Evolutionary conservation across 805 yeast species (phyloP).

Genomic region (Maudiozyma serrabonitensis): DNA sequence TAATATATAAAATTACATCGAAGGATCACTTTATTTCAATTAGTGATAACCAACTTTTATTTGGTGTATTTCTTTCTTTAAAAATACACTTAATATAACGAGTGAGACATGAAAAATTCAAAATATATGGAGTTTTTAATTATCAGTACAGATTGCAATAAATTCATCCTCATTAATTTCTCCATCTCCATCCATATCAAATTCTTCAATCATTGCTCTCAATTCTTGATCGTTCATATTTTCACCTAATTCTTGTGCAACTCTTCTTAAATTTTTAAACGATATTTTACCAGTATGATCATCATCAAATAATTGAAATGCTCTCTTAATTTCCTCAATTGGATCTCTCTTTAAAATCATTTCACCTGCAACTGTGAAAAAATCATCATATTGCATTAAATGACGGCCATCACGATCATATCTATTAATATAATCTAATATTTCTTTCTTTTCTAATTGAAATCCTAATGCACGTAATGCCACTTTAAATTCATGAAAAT

Average conservation of each 20-base stretch:
- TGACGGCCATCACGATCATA: conserved; percentile 65
- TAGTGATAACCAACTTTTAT: background rate
- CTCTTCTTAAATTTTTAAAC: conserved; percentile 72
- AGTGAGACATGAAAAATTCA: background rate
- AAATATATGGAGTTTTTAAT: conserved; percentile 17
- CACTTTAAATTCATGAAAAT: conserved; percentile 87
- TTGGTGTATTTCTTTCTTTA: no score
- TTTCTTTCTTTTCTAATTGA: conserved; percentile 66
- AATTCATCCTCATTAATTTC: conserved; percentile 88
- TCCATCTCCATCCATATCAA: conserved; percentile 93
- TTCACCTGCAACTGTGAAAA: conserved; percentile 62
- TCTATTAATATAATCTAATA: conserved; percentile 65
- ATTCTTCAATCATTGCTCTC: conserved; percentile 94
- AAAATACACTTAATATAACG: no score
- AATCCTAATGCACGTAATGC: conserved; percentile 93
- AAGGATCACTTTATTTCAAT: background rate
- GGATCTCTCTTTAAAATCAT: conserved; percentile 86
- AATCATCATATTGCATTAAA: conserved; percentile 70
- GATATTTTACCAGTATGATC: conserved; percentile 81
- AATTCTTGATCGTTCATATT: conserved; percentile 85
- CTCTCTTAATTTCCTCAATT: conserved; percentile 79
- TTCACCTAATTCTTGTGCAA: conserved; percentile 89
- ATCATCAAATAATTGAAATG: conserved; percentile 82
- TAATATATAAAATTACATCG: background rate
- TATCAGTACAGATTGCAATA: conserved; percentile 77